A percentile compares a stretch with the other conserved stretches of the same genome.
Conservation (phyloP, 169 alveolate genomes). For the Plasmodium yoelii region DNA sequence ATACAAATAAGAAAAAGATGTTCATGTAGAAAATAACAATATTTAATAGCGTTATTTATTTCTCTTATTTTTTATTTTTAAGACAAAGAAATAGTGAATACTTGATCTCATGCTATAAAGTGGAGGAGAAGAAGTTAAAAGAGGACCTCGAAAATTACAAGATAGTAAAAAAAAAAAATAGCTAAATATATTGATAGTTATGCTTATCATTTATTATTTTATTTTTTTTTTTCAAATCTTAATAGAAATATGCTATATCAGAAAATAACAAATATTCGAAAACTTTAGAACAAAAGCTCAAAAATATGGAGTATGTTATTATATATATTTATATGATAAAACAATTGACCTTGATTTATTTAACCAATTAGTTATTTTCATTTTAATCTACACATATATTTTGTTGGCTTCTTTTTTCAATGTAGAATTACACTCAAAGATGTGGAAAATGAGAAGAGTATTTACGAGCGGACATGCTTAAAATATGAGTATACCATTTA, state of each 20-base stretch:
- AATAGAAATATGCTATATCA: conserved; percentile 54
- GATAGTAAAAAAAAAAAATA: background rate
- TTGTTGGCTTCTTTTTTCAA: background rate
- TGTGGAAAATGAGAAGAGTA: conserved; percentile 55
- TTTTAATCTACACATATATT: too few relatives aligned
- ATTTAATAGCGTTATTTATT: background rate
- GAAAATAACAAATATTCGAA: conserved; percentile 34
- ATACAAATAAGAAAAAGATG: too few relatives aligned
- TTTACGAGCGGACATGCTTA: conserved; percentile 49
- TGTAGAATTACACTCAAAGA: conserved; percentile 42
- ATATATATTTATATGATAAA: conserved; percentile 1
- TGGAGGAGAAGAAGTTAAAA: conserved; percentile 42
- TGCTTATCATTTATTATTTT: conserved; percentile 14
- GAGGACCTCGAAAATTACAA: conserved; percentile 50
- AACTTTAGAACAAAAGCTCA: conserved; percentile 47
- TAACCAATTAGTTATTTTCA: too few relatives aligned
- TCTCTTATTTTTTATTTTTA: background rate
- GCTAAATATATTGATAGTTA: background rate
- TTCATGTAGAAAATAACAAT: too few relatives aligned
- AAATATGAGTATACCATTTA: conserved; percentile 34
- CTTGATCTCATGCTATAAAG: conserved; percentile 34
- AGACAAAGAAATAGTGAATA: conserved; percentile 28
- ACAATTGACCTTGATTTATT: background rate
- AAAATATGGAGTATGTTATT: conserved; percentile 32
- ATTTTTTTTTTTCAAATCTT: conserved; percentile 1